Percentiles rank a stretch among this genome's conserved stretches.
These are phyloP conservation scores for Apium graveolens DNA, from an alignment of 129 eudicot genomes.

Conservation along the genomic window DNA sequence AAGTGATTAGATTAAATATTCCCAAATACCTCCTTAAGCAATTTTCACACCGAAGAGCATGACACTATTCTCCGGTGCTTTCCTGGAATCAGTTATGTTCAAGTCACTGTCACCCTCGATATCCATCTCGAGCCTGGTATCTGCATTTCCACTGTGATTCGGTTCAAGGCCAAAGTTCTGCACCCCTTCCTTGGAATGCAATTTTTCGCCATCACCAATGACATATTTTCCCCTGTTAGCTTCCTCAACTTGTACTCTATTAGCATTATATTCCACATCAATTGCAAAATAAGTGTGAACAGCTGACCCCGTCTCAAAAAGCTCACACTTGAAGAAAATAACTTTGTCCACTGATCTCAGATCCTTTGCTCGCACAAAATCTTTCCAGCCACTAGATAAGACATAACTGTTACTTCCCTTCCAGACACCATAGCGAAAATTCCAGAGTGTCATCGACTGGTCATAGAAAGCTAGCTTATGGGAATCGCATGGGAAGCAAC, in stretches of 20 bases:
- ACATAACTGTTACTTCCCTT: constrained; percentile 39
- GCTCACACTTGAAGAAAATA: constrained; percentile 35
- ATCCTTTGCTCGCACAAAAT: constrained; percentile 37
- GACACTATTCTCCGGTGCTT: constrained; percentile 22
- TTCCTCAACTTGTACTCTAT: not conserved
- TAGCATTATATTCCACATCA: constrained; percentile 28
- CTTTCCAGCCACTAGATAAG: constrained; percentile 43
- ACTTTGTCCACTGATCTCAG: constrained; percentile 36
- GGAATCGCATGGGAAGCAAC: constrained; percentile 21
- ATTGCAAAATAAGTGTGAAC: constrained; percentile 24
- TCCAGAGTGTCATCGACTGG: constrained; percentile 25
- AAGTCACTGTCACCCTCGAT: not conserved
- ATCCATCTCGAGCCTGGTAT: not conserved
- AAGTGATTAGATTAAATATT: no score
- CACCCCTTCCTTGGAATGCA: constrained; percentile 10
- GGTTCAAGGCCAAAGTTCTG: constrained; percentile 13
- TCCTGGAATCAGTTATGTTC: not conserved
- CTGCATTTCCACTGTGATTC: no score
- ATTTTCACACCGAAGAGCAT: constrained; percentile 66
- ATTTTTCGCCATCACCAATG: not conserved
- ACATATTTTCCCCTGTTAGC: constrained; percentile 11
- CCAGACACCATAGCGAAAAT: constrained; percentile 42
- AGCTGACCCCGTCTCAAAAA: constrained; percentile 5
- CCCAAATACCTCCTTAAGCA: not conserved
- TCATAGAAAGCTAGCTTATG: constrained; percentile 22